Base-by-base conservation (phyloP, 805 yeast genomes). In the Monosporozyma yasuniensis region DNA sequence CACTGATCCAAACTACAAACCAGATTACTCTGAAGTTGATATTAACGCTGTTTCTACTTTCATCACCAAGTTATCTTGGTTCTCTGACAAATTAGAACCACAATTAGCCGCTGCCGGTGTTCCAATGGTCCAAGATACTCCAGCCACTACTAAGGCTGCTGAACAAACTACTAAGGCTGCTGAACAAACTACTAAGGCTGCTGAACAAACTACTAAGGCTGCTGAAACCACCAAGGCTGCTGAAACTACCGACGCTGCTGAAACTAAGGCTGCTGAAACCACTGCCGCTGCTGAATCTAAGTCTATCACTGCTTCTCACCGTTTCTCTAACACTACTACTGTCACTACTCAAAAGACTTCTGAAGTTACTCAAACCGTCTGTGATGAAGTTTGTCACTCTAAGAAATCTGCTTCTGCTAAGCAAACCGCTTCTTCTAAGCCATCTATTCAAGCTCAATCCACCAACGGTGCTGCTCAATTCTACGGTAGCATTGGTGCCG, bases 31-130 rank as follows among this genome's bases (percentile, higher is more conserved):
- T 19, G 50, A 56, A 47, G 58, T 68, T 44, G 66, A 67, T 51
- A 54, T 58, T 50, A 47, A 47, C 46, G 59, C 57, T 32, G 65
- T 66, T 23, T 51, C 57, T 11, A 32, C 63, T 3, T 54, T 61
- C 50, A 55, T 67, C 35, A 60, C 69, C 21, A 46, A 44, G 39
- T 44, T 44, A 63, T 68, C 71, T 55, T 68, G 72, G 72, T 68
- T 63, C 55, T 59, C 65, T n/a, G 47, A 58, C 32, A 63, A 68
- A 54, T 42, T 65, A 16, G 54, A 51, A 37, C 55, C 63, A 14
- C 55, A 39, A 11, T 45, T 53, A 19, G 41, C 41, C 5, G 42
- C 50, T n/a, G 50, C 42, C 27, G 44, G 50, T 18, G 49, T 30
- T 19, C 48, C 23, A 28, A 38, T 38, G 42, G 35, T 8, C 27